Base-by-base conservation (phyloP, 192 early-diverging fungal species). In the Coemansia sp. region DNA sequence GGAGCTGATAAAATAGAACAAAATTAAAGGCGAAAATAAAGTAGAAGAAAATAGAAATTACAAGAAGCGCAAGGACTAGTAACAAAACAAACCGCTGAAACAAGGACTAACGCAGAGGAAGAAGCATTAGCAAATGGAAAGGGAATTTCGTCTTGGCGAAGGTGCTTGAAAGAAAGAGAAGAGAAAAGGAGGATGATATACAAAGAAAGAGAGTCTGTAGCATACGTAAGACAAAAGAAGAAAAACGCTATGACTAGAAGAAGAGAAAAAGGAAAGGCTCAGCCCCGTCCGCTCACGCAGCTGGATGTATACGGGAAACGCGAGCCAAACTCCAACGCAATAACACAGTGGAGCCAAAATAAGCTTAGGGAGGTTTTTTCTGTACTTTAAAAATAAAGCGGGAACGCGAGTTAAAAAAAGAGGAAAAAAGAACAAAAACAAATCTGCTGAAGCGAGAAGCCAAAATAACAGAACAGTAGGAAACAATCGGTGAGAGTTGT, bases 1-100 rank as follows among this genome's bases (percentile, higher is more conserved):
- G 10, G 39, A 58, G 48, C 18, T n/a, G 42, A 66, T 56, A 66
- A 66, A 37, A 56, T 56, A 56, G 26, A 56, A 53, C 52, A 56
- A 56, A 18, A 32, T 18, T 1, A 50, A 64, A 48, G 52, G 26
- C 40, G 63, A n/a, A 63, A 63, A 63, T 23, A 48, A 13, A 32
- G 32, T 32, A 32, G 32, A 4, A 32, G 32, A 32, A 48, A 49
- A 16, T 48, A 37, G 62, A 64, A 50, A 45, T n/a, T 32, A 38
- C 62, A 48, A 43, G 40, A 38, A 13, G 39, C 39, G 50, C 21
- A 41, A 65, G 37, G 26, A 56, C 21, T 56, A 56, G 32, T 32
- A 32, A 32, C 32, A 32, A 32, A 32, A 56, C 56, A 38, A 56
- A 0, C 37, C 19, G 56, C 37, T 23, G 37, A 8, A 38, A 26